Conservation (phyloP, 331 rosid species). For the Acacia pycnantha region DNA sequence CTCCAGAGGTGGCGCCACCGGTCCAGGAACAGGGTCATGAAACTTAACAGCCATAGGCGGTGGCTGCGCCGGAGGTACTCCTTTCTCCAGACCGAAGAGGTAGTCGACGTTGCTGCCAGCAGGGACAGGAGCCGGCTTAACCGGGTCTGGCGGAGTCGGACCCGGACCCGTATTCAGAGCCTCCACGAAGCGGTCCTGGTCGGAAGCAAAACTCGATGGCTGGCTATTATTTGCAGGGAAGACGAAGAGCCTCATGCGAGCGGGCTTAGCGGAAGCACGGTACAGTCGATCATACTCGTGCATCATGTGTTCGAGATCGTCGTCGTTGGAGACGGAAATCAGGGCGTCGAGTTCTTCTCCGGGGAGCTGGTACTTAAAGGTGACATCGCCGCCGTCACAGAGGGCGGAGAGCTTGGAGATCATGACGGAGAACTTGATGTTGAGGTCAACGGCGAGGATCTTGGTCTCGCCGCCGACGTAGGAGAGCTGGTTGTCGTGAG, state of each 20-base stretch:
- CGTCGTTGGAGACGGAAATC: constrained; percentile 86
- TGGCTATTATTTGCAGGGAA: constrained; percentile 29
- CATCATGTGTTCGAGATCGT: constrained; percentile 96
- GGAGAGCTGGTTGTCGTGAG: constrained; percentile 81
- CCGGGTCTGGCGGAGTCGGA: constrained; percentile 28
- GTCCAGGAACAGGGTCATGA: constrained; percentile 51
- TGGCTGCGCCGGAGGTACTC: constrained; percentile 30
- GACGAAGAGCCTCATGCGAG: constrained; percentile 81
- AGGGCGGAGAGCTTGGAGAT: constrained; percentile 61
- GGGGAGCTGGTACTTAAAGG: constrained; percentile 92
- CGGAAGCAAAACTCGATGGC: constrained; percentile 41
- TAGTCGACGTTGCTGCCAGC: constrained; percentile 51
- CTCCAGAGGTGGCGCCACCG: constrained; percentile 41
- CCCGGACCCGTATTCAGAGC: constrained; percentile 44
- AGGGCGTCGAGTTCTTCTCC: constrained; percentile 89
- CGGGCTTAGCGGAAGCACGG: constrained; percentile 63
- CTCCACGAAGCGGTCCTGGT: constrained; percentile 53
- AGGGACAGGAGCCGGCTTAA: constrained; percentile 40
- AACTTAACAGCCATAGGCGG: constrained; percentile 34
- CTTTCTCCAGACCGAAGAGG: constrained; percentile 60
- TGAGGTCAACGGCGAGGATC: constrained; percentile 84
- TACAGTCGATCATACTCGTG: constrained; percentile 89
- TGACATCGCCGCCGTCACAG: constrained; percentile 60
- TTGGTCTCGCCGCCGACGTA: constrained; percentile 93
- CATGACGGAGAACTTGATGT: constrained; percentile 53